Evolutionary conservation across 2,329 filamentous ascomycete species (phyloP).

Genomic region (Teratosphaeria pseudoeucalypti): DNA sequence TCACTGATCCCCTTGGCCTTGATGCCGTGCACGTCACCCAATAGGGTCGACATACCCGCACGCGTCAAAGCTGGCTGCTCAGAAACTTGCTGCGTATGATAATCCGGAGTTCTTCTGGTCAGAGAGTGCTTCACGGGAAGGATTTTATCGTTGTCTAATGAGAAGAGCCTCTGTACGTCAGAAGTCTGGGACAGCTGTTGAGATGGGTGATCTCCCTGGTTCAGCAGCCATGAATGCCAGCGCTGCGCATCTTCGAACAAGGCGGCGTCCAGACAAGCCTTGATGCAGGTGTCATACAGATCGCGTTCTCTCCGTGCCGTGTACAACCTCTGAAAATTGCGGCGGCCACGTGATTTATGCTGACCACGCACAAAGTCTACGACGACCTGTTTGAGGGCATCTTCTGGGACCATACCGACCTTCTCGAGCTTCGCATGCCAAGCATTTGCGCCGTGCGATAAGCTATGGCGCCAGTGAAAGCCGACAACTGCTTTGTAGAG

Average conservation of each 20-base stretch:
- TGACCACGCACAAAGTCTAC: constrained; percentile 10
- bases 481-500: constrained; percentile 39
- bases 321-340: constrained; percentile 28
- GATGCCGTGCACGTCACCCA: constrained; percentile 33
- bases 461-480: constrained; percentile 25
- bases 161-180: constrained; percentile 21
- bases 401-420: constrained; percentile 23
- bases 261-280: constrained; percentile 19
- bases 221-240: constrained; percentile 29
- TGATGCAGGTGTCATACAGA: constrained; percentile 34
- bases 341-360: constrained; percentile 4
- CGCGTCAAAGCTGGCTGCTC: constrained; percentile 9
- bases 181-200: constrained; percentile 19
- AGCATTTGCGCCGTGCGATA: constrained; percentile 13
- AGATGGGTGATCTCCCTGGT: constrained; percentile 29
- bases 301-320: constrained; percentile 24
- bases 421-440: constrained; percentile 27
- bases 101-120: not conserved
- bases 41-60: constrained; percentile 16
- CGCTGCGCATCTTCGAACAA: constrained; percentile 15
- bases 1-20: constrained; percentile 48
- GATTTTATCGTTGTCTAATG: constrained; percentile 10
- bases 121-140: constrained; percentile 12
- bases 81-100: no score
- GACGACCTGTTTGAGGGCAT: constrained; percentile 13